These are phyloP conservation scores for Pythium monospermum DNA, from an alignment of 352 stramenopile genomes.

Conservation along the genomic window DNA sequence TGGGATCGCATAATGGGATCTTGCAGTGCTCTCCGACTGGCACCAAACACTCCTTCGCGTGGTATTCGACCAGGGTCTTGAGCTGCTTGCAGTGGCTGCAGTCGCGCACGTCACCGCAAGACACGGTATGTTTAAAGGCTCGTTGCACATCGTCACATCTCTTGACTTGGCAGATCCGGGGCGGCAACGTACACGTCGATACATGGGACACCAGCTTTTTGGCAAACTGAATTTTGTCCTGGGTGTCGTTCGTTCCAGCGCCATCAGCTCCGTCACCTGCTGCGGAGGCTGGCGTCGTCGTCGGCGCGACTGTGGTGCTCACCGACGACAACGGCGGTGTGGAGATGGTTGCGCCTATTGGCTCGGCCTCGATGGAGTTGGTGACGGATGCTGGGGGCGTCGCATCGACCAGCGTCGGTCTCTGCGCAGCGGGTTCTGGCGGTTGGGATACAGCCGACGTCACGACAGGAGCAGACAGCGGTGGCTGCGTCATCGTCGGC, in stretches of 20 bases:
- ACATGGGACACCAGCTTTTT: conserved; percentile 77
- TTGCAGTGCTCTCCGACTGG: conserved; percentile 59
- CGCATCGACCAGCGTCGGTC: conserved; percentile 18
- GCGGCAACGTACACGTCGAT: conserved; percentile 48
- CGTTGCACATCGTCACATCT: conserved; percentile 83
- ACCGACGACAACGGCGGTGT: neutral
- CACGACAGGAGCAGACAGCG: neutral
- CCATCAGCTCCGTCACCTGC: neutral
- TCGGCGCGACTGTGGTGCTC: no score
- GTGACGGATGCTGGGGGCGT: conserved; percentile 2
- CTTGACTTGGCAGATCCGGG: conserved; percentile 71
- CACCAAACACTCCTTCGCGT: conserved; percentile 70
- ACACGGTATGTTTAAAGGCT: conserved; percentile 82
- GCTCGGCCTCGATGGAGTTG: conserved; percentile 15
- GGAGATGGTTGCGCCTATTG: neutral
- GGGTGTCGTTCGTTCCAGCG: conserved; percentile 32
- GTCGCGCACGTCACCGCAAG: conserved; percentile 54
- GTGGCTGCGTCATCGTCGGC: neutral
- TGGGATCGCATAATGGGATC: conserved; percentile 79
- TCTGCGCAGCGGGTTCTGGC: conserved; percentile 12
- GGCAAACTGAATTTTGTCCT: conserved; percentile 83
- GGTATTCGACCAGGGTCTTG: conserved; percentile 79
- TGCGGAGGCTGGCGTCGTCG: no score
- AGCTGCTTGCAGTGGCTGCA: conserved; percentile 81
- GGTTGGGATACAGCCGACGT: neutral